These are phyloP conservation scores for Trapa incisa DNA, from an alignment of 345 rosid species.

Conservation along the genomic window DNA sequence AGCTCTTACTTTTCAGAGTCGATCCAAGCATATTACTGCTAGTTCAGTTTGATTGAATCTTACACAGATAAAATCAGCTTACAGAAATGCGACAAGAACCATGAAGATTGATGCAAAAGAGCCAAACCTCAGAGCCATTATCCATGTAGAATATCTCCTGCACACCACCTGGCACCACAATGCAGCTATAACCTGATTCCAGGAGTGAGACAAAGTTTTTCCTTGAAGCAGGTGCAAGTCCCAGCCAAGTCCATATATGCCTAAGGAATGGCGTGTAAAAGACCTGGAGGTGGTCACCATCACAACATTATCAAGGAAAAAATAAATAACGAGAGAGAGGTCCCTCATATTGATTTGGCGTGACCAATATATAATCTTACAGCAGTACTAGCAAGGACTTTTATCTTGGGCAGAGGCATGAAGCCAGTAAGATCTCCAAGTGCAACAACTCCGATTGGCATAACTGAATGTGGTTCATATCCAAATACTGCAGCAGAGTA, in stretches of 20 bases:
- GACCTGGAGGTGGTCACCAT: conserved; percentile 26
- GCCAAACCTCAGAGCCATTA: conserved; percentile 53
- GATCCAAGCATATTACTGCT: too few relatives aligned
- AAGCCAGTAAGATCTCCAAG: conserved; percentile 65
- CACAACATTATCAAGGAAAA: background rate
- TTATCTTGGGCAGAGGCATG: conserved; percentile 75
- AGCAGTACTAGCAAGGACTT: conserved; percentile 74
- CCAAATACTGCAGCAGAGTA: conserved; percentile 50
- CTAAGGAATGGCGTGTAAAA: conserved; percentile 81
- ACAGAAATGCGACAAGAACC: background rate
- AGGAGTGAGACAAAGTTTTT: conserved; percentile 56
- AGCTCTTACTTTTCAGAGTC: background rate
- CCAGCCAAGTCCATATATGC: conserved; percentile 96
- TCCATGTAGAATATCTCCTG: conserved; percentile 72
- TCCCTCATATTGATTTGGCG: background rate
- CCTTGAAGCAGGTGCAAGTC: conserved; percentile 66
- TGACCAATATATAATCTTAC: conserved; percentile 26
- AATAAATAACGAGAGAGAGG: background rate
- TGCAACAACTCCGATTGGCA: conserved; percentile 63
- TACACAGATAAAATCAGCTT: background rate
- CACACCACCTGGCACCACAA: conserved; percentile 87
- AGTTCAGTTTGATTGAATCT: background rate
- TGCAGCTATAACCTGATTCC: conserved; percentile 62
- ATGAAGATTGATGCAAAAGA: background rate
- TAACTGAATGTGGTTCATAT: conserved; percentile 89